Conservation (phyloP, 495 filamentous ascomycete genomes). For the Talaromyces stipitatus region DNA sequence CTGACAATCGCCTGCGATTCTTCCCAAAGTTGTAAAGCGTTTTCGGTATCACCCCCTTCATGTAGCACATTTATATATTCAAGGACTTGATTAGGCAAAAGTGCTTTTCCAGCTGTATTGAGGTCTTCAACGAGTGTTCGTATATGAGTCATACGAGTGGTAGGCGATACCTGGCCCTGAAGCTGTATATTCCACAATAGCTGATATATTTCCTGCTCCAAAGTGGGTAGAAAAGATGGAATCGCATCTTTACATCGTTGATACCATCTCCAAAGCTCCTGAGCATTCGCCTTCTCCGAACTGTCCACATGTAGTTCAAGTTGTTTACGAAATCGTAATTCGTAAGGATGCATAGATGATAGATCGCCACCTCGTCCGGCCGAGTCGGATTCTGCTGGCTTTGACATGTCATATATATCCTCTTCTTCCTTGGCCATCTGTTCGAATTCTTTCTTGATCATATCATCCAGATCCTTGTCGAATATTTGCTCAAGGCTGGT, state of each 20-base stretch:
- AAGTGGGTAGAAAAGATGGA: constrained; percentile 27
- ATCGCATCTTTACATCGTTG: constrained; percentile 33
- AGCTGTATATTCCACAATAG: constrained; percentile 40
- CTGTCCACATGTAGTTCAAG: constrained; percentile 16
- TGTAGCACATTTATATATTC: constrained; percentile 59
- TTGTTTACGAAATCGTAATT: constrained; percentile 23
- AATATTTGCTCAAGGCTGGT: constrained; percentile 30
- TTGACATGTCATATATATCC: constrained; percentile 25
- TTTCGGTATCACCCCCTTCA: constrained; percentile 45
- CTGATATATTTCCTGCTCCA: constrained; percentile 28
- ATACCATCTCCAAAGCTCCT: constrained; percentile 40
- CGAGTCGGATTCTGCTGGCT: constrained; percentile 5
- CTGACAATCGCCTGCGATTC: constrained; percentile 45
- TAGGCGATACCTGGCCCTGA: constrained; percentile 30
- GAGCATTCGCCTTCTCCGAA: constrained; percentile 21
- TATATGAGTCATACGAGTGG: constrained; percentile 47
- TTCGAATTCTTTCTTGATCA: constrained; percentile 35
- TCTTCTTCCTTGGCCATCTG: constrained; percentile 32
- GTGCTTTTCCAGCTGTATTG: constrained; percentile 38
- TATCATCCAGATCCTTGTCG: constrained; percentile 36
- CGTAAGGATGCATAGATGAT: constrained; percentile 23
- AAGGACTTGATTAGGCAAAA: constrained; percentile 51
- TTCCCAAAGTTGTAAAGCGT: constrained; percentile 61
- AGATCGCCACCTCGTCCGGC: neutral
- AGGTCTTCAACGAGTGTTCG: constrained; percentile 57